Evolutionary conservation across 805 yeast genomes (phyloP), one percentile per base, ranked within the genome.

Genomic region (Priceomyces carsonii): DNA sequence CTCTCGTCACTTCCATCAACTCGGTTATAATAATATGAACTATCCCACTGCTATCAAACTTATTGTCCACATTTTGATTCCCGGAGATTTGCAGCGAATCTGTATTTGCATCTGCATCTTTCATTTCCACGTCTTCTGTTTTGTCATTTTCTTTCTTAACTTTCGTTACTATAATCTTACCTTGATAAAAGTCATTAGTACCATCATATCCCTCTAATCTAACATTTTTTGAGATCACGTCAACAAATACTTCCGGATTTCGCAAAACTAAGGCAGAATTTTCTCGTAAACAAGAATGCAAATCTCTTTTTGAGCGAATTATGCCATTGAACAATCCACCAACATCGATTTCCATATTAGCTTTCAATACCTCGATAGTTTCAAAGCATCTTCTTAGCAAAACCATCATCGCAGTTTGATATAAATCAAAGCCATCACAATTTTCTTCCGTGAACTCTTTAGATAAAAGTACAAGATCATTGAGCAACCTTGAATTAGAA

Each of bases 381-480:
- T 89, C 97, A 53, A 82, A 78, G 38, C 89, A 80, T 28, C 84
- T 68, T 52, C 96, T 73, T 1, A 82, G 55, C 21, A 88, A 61
- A 8, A 77, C 63, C 1, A 79, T 66, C 14, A 57, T 22, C 6
- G 26, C 35, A 18, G 38, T 40, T 35, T 49, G 53, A 18, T 40
- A 43, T 8, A 27, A 17, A 16, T 45, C 45, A n/a, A 36, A 35
- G 17, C 40, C 36, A 7, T 42, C 40, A 7, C 30, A 22, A 8
- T 29, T 39, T 14, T 27, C 35, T 10, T 36, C 58, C 4, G 63
- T 50, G 40, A 64, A 60, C 3, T 42, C 33, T 8, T 53, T 51
- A 23, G 80, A 63, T 6, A 71, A 62, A 18, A 57, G 56, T 9
- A 83, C 44, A n/a, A 86, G 52, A 10, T 64, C 58, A 3, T 61